These are phyloP conservation scores for Corynascus novoguineensis DNA, from an alignment of 495 filamentous ascomycete species.

Conservation along the genomic window DNA sequence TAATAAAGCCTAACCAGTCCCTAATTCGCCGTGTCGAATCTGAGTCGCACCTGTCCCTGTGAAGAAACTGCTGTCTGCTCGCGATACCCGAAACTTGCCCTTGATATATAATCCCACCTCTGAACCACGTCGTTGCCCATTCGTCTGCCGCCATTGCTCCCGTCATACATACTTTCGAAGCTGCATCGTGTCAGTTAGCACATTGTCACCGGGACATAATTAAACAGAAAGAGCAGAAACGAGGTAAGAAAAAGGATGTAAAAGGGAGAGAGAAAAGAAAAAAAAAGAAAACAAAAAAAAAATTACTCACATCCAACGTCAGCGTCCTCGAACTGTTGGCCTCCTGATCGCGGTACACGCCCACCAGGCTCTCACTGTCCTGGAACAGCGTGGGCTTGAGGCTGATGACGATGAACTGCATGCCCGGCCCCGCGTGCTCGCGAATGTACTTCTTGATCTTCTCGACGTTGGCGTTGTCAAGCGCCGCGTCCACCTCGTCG, in stretches of 20 bases:
- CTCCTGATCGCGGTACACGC: slow-evolving; percentile 90
- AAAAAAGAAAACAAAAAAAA: background rate
- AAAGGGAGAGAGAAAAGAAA: slow-evolving; percentile 9
- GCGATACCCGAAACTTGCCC: background rate
- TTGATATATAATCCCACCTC: background rate
- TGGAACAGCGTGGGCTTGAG: slow-evolving; percentile 93
- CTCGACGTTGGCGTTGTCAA: slow-evolving; percentile 93
- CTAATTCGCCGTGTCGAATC: background rate
- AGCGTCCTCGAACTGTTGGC: slow-evolving; percentile 83
- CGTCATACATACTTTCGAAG: slow-evolving; percentile 33
- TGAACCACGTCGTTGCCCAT: background rate
- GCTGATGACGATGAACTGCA: slow-evolving; percentile 98
- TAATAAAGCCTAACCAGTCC: background rate
- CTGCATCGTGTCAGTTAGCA: slow-evolving; percentile 13
- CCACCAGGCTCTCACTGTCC: slow-evolving; percentile 86
- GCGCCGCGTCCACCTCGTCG: slow-evolving; percentile 94
- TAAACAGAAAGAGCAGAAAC: background rate
- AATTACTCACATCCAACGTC: slow-evolving; percentile 80
- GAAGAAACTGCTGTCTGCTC: background rate
- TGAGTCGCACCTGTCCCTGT: background rate
- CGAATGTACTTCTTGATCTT: slow-evolving; percentile 93
- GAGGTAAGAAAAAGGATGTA: background rate
- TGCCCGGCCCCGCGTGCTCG: slow-evolving; percentile 88
- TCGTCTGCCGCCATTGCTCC: background rate
- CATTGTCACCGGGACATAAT: background rate